These are phyloP conservation scores for Bonia amplexicaulis DNA, from an alignment of 176 grass and related monocot species.

Conservation along the genomic window DNA sequence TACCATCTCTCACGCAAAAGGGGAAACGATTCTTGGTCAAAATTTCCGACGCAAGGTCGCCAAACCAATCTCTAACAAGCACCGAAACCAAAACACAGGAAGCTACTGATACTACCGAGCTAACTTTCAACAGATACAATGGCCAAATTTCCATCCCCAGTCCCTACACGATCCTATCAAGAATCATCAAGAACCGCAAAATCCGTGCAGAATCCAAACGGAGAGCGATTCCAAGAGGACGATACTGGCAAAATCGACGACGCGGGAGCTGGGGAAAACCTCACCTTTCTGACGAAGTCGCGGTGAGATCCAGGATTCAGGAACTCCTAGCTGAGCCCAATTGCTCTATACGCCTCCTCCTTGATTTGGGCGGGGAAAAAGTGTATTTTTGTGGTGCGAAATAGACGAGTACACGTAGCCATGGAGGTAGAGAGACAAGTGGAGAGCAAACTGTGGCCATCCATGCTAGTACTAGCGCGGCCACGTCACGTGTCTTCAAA, in stretches of 20 bases:
- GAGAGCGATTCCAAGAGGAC: background rate
- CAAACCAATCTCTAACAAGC: background rate
- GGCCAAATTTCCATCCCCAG: background rate
- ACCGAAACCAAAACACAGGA: background rate
- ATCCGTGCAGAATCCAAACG: background rate
- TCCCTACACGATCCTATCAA: background rate
- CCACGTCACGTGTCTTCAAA: constrained; percentile 2
- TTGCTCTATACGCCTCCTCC: background rate
- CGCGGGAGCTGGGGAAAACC: background rate
- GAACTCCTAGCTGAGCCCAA: background rate
- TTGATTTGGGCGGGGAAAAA: background rate
- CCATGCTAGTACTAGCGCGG: background rate
- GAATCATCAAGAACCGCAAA: background rate
- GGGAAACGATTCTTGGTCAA: background rate
- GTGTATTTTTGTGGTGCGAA: constrained; percentile 14
- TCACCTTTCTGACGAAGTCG: background rate
- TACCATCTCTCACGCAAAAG: background rate
- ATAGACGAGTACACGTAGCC: background rate
- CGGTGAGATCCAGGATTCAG: background rate
- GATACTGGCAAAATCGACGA: background rate
- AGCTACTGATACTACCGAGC: background rate
- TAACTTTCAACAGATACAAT: background rate
- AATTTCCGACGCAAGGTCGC: background rate
- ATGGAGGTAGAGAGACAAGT: background rate
- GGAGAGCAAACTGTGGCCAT: background rate